Evolutionary conservation across 345 rosid genomes (phyloP).

Genomic region (Eucalyptus virginea): DNA sequence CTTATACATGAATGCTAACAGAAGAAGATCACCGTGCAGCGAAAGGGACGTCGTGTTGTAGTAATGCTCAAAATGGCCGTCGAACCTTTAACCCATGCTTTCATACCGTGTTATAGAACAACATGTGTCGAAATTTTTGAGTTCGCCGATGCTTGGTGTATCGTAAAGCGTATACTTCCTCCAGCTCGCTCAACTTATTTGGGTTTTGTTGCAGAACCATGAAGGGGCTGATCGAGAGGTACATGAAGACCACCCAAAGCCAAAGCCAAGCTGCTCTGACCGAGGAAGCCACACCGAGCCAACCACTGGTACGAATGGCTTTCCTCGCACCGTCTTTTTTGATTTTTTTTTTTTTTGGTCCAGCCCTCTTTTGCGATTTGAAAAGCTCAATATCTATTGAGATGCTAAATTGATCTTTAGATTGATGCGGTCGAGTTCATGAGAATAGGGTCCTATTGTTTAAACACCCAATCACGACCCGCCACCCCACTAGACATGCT

Average conservation of each 20-base stretch:
- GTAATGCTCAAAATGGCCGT: background rate
- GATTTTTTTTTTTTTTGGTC: too few relatives aligned
- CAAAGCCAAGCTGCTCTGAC: constrained; percentile 8
- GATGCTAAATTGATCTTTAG: background rate
- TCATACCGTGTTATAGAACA: background rate
- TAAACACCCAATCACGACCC: background rate
- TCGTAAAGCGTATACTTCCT: background rate
- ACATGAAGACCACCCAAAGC: constrained; percentile 30
- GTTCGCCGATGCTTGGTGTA: background rate
- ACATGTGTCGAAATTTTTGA: background rate
- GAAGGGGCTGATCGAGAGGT: constrained; percentile 53
- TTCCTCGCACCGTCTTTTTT: background rate
- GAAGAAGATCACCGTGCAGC: background rate
- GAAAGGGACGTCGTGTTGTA: background rate
- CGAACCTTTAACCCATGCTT: background rate
- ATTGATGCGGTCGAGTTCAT: background rate
- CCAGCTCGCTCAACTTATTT: background rate
- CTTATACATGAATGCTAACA: background rate
- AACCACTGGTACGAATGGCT: constrained; percentile 6
- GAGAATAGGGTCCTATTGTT: background rate
- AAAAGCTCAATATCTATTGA: background rate
- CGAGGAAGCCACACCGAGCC: background rate
- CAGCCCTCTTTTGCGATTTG: background rate
- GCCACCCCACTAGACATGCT: background rate
- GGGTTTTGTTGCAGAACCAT: constrained; percentile 18